Percentiles rank a stretch among this genome's conserved stretches.
These are phyloP conservation scores for Daldinia childiae DNA, from an alignment of 495 filamentous ascomycete species.

Conservation along the genomic window DNA sequence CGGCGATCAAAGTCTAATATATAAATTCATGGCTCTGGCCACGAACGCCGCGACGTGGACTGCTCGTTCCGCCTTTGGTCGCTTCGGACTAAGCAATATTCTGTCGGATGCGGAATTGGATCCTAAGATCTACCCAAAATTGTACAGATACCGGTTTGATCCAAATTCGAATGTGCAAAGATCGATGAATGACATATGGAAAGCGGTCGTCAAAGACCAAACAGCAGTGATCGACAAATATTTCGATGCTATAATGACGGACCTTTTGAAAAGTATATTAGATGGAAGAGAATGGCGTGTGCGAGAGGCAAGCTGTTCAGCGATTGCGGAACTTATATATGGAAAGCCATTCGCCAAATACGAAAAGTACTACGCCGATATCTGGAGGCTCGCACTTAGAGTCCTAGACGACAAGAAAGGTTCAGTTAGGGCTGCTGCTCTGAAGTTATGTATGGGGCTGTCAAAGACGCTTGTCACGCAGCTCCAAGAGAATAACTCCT, in stretches of 20 bases:
- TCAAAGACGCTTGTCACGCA: conserved; percentile 83
- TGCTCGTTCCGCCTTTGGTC: conserved; percentile 90
- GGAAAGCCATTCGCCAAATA: conserved; percentile 80
- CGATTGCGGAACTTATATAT: conserved; percentile 84
- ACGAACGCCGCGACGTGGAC: conserved; percentile 96
- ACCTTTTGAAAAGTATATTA: conserved; percentile 84
- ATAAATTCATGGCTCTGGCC: conserved; percentile 96
- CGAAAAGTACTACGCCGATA: conserved; percentile 81
- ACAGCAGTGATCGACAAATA: conserved; percentile 74
- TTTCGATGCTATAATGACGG: conserved; percentile 86
- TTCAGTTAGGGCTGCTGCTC: conserved; percentile 81
- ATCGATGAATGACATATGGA: conserved; percentile 98
- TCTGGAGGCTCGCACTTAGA: conserved; percentile 84
- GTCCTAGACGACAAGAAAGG: conserved; percentile 95
- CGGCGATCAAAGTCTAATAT: conserved; percentile 91
- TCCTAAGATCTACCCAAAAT: conserved; percentile 91
- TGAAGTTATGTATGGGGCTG: conserved; percentile 81
- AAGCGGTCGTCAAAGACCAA: conserved; percentile 85
- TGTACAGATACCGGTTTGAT: conserved; percentile 94
- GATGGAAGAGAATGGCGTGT: conserved; percentile 88
- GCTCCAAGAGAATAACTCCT: conserved; percentile 80
- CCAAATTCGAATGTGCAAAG: conserved; percentile 90
- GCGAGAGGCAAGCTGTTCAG: conserved; percentile 89
- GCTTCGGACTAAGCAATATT: conserved; percentile 90
- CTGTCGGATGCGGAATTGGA: conserved; percentile 89